phyloP scores from a whole-genome alignment of 345 rosid species.

The Hibiscus tridactylites region DNA sequence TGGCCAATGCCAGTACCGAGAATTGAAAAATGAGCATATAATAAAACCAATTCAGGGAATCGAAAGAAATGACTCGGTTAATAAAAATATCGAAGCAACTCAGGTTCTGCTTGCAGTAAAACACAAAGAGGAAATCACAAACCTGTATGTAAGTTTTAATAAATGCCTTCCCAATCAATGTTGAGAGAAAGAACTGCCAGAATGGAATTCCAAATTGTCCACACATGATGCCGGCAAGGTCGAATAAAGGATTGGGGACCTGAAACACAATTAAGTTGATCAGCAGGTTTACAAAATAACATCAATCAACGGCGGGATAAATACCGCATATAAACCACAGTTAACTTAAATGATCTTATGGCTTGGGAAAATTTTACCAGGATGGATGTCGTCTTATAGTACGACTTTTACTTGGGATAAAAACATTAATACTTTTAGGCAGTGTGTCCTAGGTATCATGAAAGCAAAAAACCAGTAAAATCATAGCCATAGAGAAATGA shows the following conservation, averaged over 20 bases:
- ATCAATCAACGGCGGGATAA: background rate
- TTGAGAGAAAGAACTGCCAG: conserved; percentile 82
- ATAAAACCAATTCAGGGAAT: background rate
- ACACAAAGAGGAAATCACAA: background rate
- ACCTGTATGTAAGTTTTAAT: conserved; percentile 98
- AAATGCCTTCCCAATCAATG: conserved; percentile 84
- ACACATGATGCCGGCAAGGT: conserved; percentile 99
- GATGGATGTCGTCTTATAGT: background rate
- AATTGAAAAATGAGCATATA: background rate
- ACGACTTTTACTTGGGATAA: background rate
- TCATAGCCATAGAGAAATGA: background rate
- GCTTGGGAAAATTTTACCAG: background rate
- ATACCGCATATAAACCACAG: background rate
- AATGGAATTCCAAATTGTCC: conserved; percentile 93
- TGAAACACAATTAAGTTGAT: conserved; percentile 14
- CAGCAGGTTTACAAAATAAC: background rate
- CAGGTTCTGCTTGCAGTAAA: background rate
- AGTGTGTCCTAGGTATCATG: background rate
- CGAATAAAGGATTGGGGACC: conserved; percentile 99
- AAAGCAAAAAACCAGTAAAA: background rate
- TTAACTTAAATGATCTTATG: background rate
- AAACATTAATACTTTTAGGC: background rate
- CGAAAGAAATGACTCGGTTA: background rate
- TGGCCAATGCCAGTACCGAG: background rate
- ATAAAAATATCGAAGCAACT: background rate